Evolutionary conservation across 2,329 filamentous ascomycete species (phyloP), one percentile per base, ranked within the genome.

Genomic region (Botryosphaeria dothidea): DNA sequence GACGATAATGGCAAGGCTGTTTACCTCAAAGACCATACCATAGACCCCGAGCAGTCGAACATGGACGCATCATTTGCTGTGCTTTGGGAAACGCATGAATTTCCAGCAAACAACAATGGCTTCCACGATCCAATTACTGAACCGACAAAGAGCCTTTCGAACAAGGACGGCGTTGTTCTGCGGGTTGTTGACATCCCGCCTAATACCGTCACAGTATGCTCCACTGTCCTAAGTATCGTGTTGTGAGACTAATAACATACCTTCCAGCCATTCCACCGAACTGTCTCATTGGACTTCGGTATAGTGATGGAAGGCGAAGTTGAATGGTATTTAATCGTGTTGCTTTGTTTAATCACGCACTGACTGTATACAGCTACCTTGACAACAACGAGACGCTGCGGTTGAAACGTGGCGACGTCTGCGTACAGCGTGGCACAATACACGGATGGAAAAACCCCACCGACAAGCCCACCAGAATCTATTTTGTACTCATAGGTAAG

Each of bases 341-440:
- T 23, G n/a, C 15, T 9, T n/a, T 15, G 1, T 21, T 21, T 23
- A 7, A 5, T 9, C 23, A 36, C 29, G 1, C 21, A 6, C 36
- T 57, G 15, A 57, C 23, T 4, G 7, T 8, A 7, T 29, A 2
- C 9, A 60, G 56, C 41, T 46, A 46, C 41, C 41, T 60, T 5
- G 56, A 60, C n/a, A n/a, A 60, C 56, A 29, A 45, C 21, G 56
- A 31, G n/a, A 60, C 34, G 17, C 21, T 31, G 25, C 56, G 56
- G 21, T 21, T 78, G 72, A 74, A 70, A 27, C 66, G 74, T 3
- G 77, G 77, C 1, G 76, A 79, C 68, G 69, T 77, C 4, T 70
- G 71, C 1, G 71, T 79, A 27, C 76, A 79, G 64, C 67, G 77
- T 6, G 77, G 76, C 2, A 78, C 76, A 1, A 78, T 75, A 70